Evolutionary conservation across 106 monocot genomes (phyloP), one percentile per base, ranked within the genome.

Genomic region (Platanthera guangdongensis): DNA sequence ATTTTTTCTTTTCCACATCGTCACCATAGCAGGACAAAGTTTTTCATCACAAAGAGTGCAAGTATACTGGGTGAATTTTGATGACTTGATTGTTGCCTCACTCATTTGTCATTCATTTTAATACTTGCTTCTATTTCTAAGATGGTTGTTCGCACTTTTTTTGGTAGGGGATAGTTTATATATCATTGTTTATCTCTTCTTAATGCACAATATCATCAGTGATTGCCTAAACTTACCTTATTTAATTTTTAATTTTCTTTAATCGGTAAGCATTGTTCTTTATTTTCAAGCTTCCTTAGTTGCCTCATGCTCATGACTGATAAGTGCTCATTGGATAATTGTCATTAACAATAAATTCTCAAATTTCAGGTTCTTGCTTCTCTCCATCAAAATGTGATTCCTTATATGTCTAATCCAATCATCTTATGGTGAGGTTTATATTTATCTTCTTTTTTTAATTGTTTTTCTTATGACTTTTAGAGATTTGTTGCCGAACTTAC

Each of bases 381-480:
- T 55, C 84, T 97, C 65, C 91, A 89, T 78, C 84, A 89, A 50
- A 89, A 84, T 80, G 91, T 94, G 47, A 85, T 97, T 67, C 97
- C 97, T 74, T 84, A 83, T 72, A 84, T 97, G 80, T 82, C 84
- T 71, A 88, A 97, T 81, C 97, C 94, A 65, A 82, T 89, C 64
- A 80, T 94, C 21, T 81, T 97, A 79, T 89, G 97, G 97, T 97
- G 68, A 88, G 78, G 76, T 21, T 32, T 55, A 32, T 47, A 28
- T 63, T 45, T 18, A 47, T 15, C 16, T 50, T 15, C 13, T 55
- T 16, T 70, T 69, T 45, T 70, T 16, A 32, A 5, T 16, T n/a
- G 18, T 2, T 72, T 50, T 46, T 53, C 15, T 15, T 46, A 15
- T 7, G 30, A 3, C 39, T 39, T 3, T 39, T 2, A 65, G 8